Conservation (phyloP, 352 stramenopile species). For the Aphanomyces invadans region DNA sequence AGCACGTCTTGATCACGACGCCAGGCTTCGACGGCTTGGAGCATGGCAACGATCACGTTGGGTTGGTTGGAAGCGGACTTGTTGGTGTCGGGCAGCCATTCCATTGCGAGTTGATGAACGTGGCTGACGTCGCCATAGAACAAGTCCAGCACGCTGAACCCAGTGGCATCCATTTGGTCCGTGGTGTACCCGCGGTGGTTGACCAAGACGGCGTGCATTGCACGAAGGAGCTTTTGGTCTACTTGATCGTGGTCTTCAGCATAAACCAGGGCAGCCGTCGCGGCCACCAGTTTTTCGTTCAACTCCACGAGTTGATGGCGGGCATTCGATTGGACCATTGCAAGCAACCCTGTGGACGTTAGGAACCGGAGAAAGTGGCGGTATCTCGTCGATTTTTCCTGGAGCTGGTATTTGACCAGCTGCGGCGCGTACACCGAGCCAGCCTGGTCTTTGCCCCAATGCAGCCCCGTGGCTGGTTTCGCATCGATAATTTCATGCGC, state of each 20-base stretch:
- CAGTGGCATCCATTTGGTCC: conserved; percentile 66
- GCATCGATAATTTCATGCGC: conserved; percentile 72
- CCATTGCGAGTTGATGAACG: conserved; percentile 53
- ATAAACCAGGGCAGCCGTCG: conserved; percentile 38
- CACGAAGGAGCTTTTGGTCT: conserved; percentile 51
- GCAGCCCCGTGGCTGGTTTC: conserved; percentile 68
- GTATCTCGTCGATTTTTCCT: conserved; percentile 64
- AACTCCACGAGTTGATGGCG: conserved; percentile 48
- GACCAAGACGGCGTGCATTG: conserved; percentile 59
- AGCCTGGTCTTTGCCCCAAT: conserved; percentile 50
- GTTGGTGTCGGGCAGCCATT: conserved; percentile 35
- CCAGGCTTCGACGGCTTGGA: background rate
- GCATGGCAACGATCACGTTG: background rate
- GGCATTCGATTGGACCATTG: background rate
- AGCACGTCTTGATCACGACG: background rate
- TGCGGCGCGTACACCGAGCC: conserved; percentile 52
- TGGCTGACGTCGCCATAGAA: conserved; percentile 85
- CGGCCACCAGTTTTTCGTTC: conserved; percentile 69
- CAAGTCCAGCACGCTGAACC: conserved; percentile 82
- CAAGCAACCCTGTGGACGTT: conserved; percentile 25
- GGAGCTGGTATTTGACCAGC: conserved; percentile 75
- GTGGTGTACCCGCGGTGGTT: conserved; percentile 64
- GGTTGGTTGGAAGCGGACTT: conserved; percentile 29
- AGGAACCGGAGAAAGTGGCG: conserved; percentile 59
- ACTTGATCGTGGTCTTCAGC: conserved; percentile 12